These are phyloP conservation scores for Nakazawaea wyomingensis DNA, from an alignment of 805 yeast species.

Conservation along the genomic window DNA sequence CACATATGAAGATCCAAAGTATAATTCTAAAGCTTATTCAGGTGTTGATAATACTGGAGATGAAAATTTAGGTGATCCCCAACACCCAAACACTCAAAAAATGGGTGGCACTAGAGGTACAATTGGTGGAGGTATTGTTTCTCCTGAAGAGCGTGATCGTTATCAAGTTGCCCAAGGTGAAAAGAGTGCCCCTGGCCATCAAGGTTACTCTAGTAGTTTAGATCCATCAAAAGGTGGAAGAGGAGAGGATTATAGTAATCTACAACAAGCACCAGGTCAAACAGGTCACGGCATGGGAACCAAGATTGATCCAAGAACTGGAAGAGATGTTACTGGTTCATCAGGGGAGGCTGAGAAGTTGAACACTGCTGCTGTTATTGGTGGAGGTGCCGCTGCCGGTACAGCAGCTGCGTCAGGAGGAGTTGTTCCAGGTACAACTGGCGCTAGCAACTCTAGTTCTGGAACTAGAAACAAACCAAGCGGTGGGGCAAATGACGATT, in stretches of 20 bases:
- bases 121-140: conserved; percentile 4
- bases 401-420: conserved; percentile 16
- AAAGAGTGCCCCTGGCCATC: too few species aligned
- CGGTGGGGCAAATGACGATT: conserved; percentile 7
- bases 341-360: conserved; percentile 4
- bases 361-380: conserved; percentile 9
- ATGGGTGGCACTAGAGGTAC: conserved; percentile 5
- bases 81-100: conserved; percentile 10
- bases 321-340: conserved; percentile 12
- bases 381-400: conserved; percentile 9
- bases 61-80: conserved; percentile 10
- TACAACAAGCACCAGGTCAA: conserved; percentile 15
- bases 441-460: too few species aligned
- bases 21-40: conserved; percentile 2
- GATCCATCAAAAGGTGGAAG: neutral
- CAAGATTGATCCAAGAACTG: conserved; percentile 11
- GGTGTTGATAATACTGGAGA: conserved; percentile 8
- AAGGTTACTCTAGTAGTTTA: neutral
- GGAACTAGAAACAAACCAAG: too few species aligned
- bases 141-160: conserved; percentile 8
- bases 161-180: conserved; percentile 8
- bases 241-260: neutral
- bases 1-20: conserved; percentile 9
- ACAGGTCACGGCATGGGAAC: conserved; percentile 13
- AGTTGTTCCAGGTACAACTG: neutral